Conservation (phyloP, 331 rosid species). For the Malus hybrid region DNA sequence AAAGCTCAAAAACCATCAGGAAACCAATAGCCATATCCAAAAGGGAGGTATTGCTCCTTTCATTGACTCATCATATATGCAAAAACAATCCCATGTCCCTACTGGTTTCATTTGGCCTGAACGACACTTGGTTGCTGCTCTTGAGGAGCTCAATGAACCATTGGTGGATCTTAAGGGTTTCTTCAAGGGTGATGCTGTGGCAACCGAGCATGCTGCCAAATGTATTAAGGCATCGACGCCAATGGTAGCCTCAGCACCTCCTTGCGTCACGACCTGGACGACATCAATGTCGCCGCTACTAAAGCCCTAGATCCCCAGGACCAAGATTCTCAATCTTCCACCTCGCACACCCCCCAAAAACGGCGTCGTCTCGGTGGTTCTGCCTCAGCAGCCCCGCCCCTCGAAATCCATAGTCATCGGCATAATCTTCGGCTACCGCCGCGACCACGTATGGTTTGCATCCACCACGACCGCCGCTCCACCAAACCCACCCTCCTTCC, state of each 20-base stretch:
- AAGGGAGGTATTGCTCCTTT: background rate
- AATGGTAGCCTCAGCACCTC: slow-evolving; percentile 39
- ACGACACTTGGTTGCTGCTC: slow-evolving; percentile 22
- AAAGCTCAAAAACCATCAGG: background rate
- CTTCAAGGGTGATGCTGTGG: slow-evolving; percentile 31
- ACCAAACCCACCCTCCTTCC: slow-evolving; percentile 61
- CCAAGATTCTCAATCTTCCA: slow-evolving; percentile 30
- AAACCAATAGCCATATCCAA: background rate
- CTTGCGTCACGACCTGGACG: slow-evolving; percentile 31
- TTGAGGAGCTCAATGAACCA: slow-evolving; percentile 52
- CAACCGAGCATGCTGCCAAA: slow-evolving; percentile 32
- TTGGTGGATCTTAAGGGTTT: slow-evolving; percentile 47
- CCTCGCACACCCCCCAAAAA: slow-evolving; percentile 19
- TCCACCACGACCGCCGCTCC: slow-evolving; percentile 61
- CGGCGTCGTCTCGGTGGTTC: background rate
- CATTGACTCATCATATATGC: slow-evolving; percentile 15
- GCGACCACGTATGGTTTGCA: slow-evolving; percentile 83
- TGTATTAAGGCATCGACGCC: slow-evolving; percentile 25
- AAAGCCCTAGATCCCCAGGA: slow-evolving; percentile 1
- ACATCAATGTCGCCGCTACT: background rate
- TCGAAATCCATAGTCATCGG: slow-evolving; percentile 78
- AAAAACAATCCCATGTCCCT: slow-evolving; percentile 27
- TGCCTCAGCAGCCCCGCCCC: slow-evolving; percentile 39
- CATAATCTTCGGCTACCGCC: slow-evolving; percentile 79
- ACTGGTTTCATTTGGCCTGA: slow-evolving; percentile 55